A percentile compares a stretch with the other conserved stretches of the same genome.
Evolutionary conservation across 202 grass and related monocot genomes (phyloP).

Genomic region (Dendrocalamus latiflorus): DNA sequence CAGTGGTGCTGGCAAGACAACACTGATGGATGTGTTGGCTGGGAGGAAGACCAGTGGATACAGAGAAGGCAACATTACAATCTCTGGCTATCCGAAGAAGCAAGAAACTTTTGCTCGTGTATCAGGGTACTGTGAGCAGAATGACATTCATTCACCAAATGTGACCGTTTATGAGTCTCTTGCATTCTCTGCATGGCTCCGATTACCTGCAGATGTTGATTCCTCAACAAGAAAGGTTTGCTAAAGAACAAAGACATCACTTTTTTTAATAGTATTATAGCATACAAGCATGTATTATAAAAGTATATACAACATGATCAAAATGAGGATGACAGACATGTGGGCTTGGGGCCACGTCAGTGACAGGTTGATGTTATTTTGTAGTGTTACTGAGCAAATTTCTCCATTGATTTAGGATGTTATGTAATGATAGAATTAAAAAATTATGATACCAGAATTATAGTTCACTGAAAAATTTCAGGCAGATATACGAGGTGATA

Average conservation of each 20-base stretch:
- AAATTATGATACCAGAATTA: not conserved
- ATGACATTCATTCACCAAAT: conserved; percentile 81
- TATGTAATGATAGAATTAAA: not conserved
- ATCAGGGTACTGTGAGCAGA: conserved; percentile 89
- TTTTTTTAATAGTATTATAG: not conserved
- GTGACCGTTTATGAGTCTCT: conserved; percentile 81
- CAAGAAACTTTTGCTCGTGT: conserved; percentile 88
- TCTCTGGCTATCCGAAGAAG: conserved; percentile 86
- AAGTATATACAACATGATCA: not conserved
- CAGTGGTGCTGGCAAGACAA: conserved; percentile 92
- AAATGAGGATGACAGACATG: not conserved
- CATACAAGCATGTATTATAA: not conserved
- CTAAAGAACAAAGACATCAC: not conserved
- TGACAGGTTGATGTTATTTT: too few relatives aligned
- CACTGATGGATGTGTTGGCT: conserved; percentile 83
- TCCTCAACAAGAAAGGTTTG: conserved; percentile 61
- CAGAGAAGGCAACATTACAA: conserved; percentile 71
- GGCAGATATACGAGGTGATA: not conserved
- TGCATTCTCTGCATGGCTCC: conserved; percentile 80
- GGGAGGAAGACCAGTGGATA: conserved; percentile 94
- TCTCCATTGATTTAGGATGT: not conserved
- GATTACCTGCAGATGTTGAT: conserved; percentile 58
- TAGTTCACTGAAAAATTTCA: not conserved
- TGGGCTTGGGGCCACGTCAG: too few relatives aligned
- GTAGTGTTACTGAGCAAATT: not conserved